A percentile compares a stretch with the other conserved stretches of the same genome.
These are phyloP conservation scores for Isabelozyma rhagii DNA, from an alignment of 805 yeast genomes.

Conservation along the genomic window DNA sequence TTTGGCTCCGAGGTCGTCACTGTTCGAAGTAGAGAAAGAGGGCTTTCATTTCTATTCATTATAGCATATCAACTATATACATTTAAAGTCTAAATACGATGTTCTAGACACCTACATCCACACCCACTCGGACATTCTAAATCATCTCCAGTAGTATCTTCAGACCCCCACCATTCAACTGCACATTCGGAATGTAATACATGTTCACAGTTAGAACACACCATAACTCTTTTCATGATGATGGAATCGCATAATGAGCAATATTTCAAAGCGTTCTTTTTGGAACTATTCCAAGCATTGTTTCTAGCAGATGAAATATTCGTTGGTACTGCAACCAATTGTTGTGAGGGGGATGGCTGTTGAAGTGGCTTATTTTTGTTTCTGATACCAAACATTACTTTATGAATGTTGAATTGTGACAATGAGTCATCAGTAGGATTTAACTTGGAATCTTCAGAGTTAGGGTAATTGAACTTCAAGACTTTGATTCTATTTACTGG, in stretches of 20 bases:
- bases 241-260: conserved; percentile 68
- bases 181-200: conserved; percentile 79
- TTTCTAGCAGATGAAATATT: conserved; percentile 16
- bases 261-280: conserved; percentile 27
- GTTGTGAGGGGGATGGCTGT: conserved; percentile 13
- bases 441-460: conserved; percentile 3
- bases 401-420: conserved; percentile 30
- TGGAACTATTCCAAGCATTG: conserved; percentile 31
- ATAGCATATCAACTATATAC: no score
- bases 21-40: no score
- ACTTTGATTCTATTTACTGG: conserved; percentile 78
- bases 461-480: conserved; percentile 60
- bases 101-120: conserved; percentile 66
- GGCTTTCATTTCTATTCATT: no score
- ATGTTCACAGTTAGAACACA: conserved; percentile 77
- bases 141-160: conserved; percentile 9
- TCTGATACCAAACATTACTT: conserved; percentile 31
- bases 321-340: conserved; percentile 21
- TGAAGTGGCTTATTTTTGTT: conserved; percentile 10
- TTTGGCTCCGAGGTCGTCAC: no score
- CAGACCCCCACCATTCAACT: conserved; percentile 66
- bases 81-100: conserved; percentile 4
- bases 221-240: conserved; percentile 57
- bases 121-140: conserved; percentile 80
- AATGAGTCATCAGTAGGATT: conserved; percentile 5